Evolutionary conservation across 2,329 filamentous ascomycete species (phyloP), one percentile per base, ranked within the genome.

Genomic region (Diaporthe velutina): DNA sequence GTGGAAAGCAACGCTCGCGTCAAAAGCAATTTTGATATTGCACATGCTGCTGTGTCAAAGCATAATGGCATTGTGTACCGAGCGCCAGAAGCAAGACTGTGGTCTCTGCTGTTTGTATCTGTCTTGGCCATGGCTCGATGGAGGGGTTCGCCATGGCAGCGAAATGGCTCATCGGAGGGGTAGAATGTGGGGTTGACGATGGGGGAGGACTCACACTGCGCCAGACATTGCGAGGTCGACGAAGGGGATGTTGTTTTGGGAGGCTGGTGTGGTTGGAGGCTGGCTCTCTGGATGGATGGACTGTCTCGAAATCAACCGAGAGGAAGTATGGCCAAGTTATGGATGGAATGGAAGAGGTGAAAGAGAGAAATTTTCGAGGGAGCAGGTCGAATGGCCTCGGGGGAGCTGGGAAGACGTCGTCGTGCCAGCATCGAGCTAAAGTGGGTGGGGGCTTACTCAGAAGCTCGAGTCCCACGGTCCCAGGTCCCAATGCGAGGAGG

Each of bases 131-230:
- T 72, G 22, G 57, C 52, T 66, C 50, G 71, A 71, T 71, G 67
- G 72, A 71, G 70, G 70, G 71, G 67, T 30, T 71, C 60, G 80
- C 78, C 74, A 60, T 55, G 58, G 70, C 72, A n/a, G 74, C 60
- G 73, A 76, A 74, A 77, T 75, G 77, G 77, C 79, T 79, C 75
- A 80, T 77, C 80, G 78, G 78, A 79, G 80, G 80, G 80, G 79
- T 78, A 77, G 80, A 74, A 80, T 78, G 80, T 78, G 74, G 77
- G 80, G 80, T 79, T 77, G 76, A 78, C 70, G 45, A 42, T 45
- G 48, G 66, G 45, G 50, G 73, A 74, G 74, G 77, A 92, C 91
- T 92, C 90, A 93, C 91, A 91, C 90, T 85, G 91, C 85, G 84
- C 89, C 89, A 88, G 90, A 91, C 90, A 92, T 89, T 66, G 73